Evolutionary conservation across 2,329 filamentous ascomycete genomes (phyloP).

Genomic region (Ramularia endophylla): DNA sequence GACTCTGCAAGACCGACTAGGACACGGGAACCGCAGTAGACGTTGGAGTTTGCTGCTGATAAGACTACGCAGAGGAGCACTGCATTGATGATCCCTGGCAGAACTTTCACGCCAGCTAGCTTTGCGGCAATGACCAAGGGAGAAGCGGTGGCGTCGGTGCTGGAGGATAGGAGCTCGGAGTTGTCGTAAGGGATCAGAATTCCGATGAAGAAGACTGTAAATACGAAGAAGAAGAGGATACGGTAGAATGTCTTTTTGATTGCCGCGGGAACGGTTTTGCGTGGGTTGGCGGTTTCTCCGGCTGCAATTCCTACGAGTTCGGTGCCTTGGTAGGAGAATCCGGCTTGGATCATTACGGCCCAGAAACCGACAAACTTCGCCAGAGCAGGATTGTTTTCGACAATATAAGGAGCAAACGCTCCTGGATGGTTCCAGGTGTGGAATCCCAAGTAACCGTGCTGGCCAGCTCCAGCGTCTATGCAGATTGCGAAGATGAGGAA

Average conservation of each 20-base stretch:
- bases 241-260: constrained; percentile 34
- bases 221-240: constrained; percentile 33
- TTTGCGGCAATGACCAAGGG: constrained; percentile 63
- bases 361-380: constrained; percentile 45
- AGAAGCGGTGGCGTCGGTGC: constrained; percentile 45
- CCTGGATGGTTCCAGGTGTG: constrained; percentile 40
- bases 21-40: constrained; percentile 63
- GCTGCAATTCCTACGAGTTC: constrained; percentile 50
- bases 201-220: constrained; percentile 33
- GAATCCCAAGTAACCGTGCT: constrained; percentile 55
- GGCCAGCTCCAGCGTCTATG: constrained; percentile 37
- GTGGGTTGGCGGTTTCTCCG: constrained; percentile 47
- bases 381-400: constrained; percentile 23
- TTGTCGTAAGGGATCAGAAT: constrained; percentile 33
- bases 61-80: constrained; percentile 63
- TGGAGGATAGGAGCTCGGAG: constrained; percentile 32
- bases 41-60: constrained; percentile 62
- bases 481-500: constrained; percentile 38
- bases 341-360: constrained; percentile 51
- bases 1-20: constrained; percentile 63
- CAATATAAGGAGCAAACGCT: constrained; percentile 34
- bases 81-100: constrained; percentile 64
- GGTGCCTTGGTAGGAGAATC: constrained; percentile 53
- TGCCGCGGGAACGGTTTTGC: constrained; percentile 38
- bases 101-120: constrained; percentile 53